Evolutionary conservation across 345 rosid species (phyloP).

Genomic region (Moringa oleifera): DNA sequence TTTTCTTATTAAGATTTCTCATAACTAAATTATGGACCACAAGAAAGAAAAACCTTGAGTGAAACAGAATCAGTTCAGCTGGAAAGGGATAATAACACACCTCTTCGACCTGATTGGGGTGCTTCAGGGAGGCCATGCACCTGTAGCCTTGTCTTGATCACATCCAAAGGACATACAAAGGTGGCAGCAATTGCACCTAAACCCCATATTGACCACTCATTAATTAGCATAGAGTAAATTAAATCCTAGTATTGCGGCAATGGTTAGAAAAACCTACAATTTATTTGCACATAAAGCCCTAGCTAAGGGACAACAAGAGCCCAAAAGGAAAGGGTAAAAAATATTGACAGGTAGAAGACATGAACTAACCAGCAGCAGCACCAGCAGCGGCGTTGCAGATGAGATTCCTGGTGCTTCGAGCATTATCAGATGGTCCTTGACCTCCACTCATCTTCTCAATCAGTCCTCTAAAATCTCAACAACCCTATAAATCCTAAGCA

Average conservation of each 20-base stretch:
- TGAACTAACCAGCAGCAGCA: slow-evolving; percentile 74
- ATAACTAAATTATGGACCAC: background rate
- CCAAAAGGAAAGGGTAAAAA: slow-evolving; percentile 6
- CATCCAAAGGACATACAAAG: slow-evolving; percentile 92
- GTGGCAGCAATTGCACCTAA: slow-evolving; percentile 92
- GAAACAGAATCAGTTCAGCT: slow-evolving; percentile 9
- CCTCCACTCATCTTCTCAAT: slow-evolving; percentile 38
- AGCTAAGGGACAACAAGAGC: slow-evolving; percentile 1
- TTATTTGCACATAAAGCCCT: slow-evolving; percentile 2
- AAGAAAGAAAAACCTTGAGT: background rate
- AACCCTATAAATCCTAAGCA: slow-evolving; percentile 11
- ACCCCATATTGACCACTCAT: slow-evolving; percentile 2
- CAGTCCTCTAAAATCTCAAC: slow-evolving; percentile 12
- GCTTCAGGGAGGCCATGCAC: slow-evolving; percentile 76
- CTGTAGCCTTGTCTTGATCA: slow-evolving; percentile 92
- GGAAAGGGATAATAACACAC: slow-evolving; percentile 23
- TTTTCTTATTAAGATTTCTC: background rate
- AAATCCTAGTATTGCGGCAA: no score
- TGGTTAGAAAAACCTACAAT: background rate
- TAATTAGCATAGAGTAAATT: background rate
- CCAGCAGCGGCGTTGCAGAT: slow-evolving; percentile 70
- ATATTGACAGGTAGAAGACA: background rate
- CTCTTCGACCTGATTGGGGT: slow-evolving; percentile 47
- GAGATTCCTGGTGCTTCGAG: slow-evolving; percentile 34
- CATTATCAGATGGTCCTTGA: slow-evolving; percentile 29